Evolutionary conservation across 129 eudicot species (phyloP).

Genomic region (Saussurea involucrata): DNA sequence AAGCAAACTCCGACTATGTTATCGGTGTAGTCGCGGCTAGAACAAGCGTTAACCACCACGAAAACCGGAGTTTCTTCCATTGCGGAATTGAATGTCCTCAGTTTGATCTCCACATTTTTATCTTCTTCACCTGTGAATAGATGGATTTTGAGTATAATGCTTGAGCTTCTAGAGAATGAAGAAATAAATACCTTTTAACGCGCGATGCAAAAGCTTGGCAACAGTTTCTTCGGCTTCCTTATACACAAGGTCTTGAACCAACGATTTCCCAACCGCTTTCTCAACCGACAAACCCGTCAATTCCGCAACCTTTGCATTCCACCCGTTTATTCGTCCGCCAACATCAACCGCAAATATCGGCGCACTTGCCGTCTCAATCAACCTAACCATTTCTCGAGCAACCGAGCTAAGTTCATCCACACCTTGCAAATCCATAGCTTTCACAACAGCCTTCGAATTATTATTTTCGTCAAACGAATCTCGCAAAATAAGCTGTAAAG

Average conservation of each 20-base stretch:
- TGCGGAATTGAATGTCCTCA: constrained; percentile 57
- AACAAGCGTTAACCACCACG: constrained; percentile 82
- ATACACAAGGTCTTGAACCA: constrained; percentile 64
- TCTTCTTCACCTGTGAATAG: constrained; percentile 75
- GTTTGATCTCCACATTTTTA: constrained; percentile 71
- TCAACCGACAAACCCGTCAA: constrained; percentile 74
- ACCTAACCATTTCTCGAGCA: constrained; percentile 79
- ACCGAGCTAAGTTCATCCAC: constrained; percentile 74
- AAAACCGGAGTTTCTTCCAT: constrained; percentile 48
- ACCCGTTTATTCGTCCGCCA: constrained; percentile 77
- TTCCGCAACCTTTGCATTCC: constrained; percentile 88
- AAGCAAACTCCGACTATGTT: constrained; percentile 86
- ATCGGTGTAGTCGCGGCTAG: constrained; percentile 64
- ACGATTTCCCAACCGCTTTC: constrained; percentile 81
- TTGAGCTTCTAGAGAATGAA: not conserved
- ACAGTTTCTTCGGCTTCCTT: constrained; percentile 73
- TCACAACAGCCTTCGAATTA: constrained; percentile 54
- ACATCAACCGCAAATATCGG: constrained; percentile 86
- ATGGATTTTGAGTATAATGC: not conserved
- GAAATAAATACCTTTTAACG: constrained; percentile 61
- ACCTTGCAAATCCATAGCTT: constrained; percentile 45
- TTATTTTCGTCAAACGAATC: constrained; percentile 55
- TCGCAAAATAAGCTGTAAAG: constrained; percentile 77
- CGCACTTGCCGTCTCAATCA: constrained; percentile 92
- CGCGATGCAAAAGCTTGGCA: constrained; percentile 55